Percentiles rank a stretch among this genome's conserved stretches.
These are phyloP conservation scores for Lasiosphaeriaceae sp. DNA, from an alignment of 495 filamentous ascomycete genomes.

Conservation along the genomic window DNA sequence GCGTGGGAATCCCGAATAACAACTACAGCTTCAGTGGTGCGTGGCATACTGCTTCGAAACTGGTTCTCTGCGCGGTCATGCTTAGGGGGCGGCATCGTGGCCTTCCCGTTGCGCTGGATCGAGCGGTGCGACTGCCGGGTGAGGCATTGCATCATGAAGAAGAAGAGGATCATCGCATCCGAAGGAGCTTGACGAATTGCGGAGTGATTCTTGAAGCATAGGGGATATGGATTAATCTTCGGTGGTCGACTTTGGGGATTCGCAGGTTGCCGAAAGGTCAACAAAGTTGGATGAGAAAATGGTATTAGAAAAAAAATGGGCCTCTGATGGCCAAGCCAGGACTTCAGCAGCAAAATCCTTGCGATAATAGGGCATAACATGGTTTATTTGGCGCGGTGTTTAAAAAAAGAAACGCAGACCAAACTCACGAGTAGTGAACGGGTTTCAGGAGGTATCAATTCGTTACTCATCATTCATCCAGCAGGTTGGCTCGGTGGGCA, in stretches of 20 bases:
- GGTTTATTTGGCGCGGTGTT: no score
- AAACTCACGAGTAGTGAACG: not conserved
- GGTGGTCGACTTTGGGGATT: not conserved
- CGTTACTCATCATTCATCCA: not conserved
- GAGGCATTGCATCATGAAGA: slow-evolving; percentile 47
- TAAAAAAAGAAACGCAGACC: not conserved
- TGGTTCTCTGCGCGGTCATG: slow-evolving; percentile 76
- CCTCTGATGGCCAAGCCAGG: no score
- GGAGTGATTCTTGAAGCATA: slow-evolving; percentile 21
- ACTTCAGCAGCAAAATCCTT: no score
- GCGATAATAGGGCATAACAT: no score
- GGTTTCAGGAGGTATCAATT: not conserved
- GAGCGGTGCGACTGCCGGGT: slow-evolving; percentile 68
- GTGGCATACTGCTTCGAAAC: slow-evolving; percentile 68
- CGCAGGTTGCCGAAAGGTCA: not conserved
- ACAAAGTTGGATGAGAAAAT: not conserved
- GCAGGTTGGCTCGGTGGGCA: not conserved
- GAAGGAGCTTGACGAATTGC: slow-evolving; percentile 34
- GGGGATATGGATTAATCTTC: not conserved
- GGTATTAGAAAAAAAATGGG: not conserved
- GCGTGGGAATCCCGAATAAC: slow-evolving; percentile 62
- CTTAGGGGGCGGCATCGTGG: slow-evolving; percentile 75
- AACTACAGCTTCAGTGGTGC: slow-evolving; percentile 70
- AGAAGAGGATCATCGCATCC: slow-evolving; percentile 39
- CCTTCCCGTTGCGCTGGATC: slow-evolving; percentile 75